Percentiles rank a stretch among this genome's conserved stretches.
Evolutionary conservation across 164 flowering plant species (phyloP).

Genomic region (Paratinospora sagittata): DNA sequence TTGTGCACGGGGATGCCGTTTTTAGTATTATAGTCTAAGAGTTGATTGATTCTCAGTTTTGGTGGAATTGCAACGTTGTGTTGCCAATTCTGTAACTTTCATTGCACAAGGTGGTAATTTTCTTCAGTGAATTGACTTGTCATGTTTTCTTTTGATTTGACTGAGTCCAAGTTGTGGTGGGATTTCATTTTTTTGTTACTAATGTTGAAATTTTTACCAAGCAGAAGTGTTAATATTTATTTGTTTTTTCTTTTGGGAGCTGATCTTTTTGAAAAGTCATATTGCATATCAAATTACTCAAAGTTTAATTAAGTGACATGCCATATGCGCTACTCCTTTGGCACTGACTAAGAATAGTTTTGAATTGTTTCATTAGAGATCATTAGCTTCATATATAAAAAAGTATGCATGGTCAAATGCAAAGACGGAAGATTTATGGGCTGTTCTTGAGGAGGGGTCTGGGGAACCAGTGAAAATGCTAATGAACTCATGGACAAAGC

Average conservation of each 20-base stretch:
- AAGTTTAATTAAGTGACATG: not conserved
- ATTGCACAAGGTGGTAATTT: not conserved
- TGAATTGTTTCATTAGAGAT: too few species aligned
- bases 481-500: slow-evolving; percentile 96
- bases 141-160: too few species aligned
- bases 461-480: slow-evolving; percentile 81
- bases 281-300: not conserved
- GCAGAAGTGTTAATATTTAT: not conserved
- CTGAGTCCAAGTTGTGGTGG: not conserved
- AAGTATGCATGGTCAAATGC: too few species aligned
- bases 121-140: too few species aligned
- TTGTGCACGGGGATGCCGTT: too few species aligned
- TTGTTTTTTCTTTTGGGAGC: not conserved
- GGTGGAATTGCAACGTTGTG: not conserved
- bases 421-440: too few species aligned
- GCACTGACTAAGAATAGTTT: too few species aligned
- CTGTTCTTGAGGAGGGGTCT: too few species aligned
- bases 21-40: not conserved
- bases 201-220: too few species aligned
- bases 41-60: not conserved
- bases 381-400: too few species aligned
- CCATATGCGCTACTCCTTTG: too few species aligned
- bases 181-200: not conserved
- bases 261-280: not conserved
- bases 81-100: too few species aligned